Percentiles rank a stretch among this genome's conserved stretches.
These are phyloP conservation scores for Xylaria sp. DNA, from an alignment of 2,329 filamentous ascomycete genomes.

Conservation along the genomic window DNA sequence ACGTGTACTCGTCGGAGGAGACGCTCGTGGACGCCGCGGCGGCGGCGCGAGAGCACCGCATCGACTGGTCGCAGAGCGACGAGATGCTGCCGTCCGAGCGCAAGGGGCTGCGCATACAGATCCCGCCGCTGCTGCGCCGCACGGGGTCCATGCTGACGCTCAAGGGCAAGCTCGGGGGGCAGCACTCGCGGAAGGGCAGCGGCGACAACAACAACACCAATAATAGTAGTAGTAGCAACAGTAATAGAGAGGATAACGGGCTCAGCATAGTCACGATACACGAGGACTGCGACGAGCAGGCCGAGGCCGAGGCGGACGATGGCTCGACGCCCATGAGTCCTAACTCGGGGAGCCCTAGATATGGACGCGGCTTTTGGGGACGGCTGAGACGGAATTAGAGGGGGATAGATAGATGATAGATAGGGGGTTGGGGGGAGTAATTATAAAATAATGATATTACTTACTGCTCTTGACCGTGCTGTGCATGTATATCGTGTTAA, in stretches of 20 bases:
- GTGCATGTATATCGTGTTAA: neutral
- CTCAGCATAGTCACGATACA: constrained; percentile 31
- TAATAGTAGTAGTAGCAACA: constrained; percentile 39
- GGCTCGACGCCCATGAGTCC: constrained; percentile 38
- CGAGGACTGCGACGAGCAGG: constrained; percentile 28
- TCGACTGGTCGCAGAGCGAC: constrained; percentile 71
- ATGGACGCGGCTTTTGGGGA: constrained; percentile 29
- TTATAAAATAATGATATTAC: neutral
- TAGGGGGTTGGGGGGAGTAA: neutral
- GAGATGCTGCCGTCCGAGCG: constrained; percentile 50
- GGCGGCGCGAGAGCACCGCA: constrained; percentile 53
- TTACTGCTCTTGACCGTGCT: neutral
- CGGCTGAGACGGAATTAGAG: constrained; percentile 29
- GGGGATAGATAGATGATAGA: neutral
- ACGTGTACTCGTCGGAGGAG: constrained; percentile 43
- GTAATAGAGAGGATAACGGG: constrained; percentile 43
- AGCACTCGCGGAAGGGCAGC: constrained; percentile 44
- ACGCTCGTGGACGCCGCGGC: constrained; percentile 43
- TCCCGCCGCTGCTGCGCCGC: constrained; percentile 54
- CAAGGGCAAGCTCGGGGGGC: constrained; percentile 54
- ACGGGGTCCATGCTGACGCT: constrained; percentile 63
- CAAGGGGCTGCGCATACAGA: constrained; percentile 28
- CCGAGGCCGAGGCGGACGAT: constrained; percentile 31
- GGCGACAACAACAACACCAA: constrained; percentile 38
- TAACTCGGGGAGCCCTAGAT: constrained; percentile 25